Evolutionary conservation across 768 basidiomycete species (phyloP).

Genomic region (Heimioporus sp.): DNA sequence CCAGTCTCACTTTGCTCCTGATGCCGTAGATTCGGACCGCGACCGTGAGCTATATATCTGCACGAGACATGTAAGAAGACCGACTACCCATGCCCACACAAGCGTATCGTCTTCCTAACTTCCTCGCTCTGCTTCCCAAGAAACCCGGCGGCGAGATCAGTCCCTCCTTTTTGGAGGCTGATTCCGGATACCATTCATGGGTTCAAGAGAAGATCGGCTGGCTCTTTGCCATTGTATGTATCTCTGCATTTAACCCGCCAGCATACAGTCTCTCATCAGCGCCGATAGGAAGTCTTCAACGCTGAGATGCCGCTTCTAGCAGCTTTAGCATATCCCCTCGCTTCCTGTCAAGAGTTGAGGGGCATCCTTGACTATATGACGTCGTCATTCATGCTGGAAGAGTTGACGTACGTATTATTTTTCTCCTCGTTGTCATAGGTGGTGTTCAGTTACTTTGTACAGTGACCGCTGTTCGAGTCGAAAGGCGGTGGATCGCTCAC

Average conservation of each 20-base stretch:
- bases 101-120: constrained; percentile 24
- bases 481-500: constrained; percentile 11
- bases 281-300: constrained; percentile 24
- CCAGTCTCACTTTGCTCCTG: constrained; percentile 14
- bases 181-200: constrained; percentile 22
- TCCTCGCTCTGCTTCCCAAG: constrained; percentile 22
- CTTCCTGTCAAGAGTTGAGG: constrained; percentile 19
- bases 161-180: constrained; percentile 21
- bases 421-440: neutral
- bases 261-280: neutral
- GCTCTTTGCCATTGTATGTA: constrained; percentile 21
- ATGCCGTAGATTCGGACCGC: neutral
- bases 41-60: constrained; percentile 10
- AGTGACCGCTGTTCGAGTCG: constrained; percentile 27
- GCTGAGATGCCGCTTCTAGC: constrained; percentile 27
- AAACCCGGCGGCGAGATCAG: constrained; percentile 30
- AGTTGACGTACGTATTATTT: constrained; percentile 21
- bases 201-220: constrained; percentile 21
- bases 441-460: neutral
- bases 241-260: neutral
- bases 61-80: neutral
- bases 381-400: constrained; percentile 30
- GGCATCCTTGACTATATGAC: constrained; percentile 30
- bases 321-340: constrained; percentile 22
- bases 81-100: constrained; percentile 14